Conservation (phyloP, 75 land plant genomes). For the Pinus tabuliformis region DNA sequence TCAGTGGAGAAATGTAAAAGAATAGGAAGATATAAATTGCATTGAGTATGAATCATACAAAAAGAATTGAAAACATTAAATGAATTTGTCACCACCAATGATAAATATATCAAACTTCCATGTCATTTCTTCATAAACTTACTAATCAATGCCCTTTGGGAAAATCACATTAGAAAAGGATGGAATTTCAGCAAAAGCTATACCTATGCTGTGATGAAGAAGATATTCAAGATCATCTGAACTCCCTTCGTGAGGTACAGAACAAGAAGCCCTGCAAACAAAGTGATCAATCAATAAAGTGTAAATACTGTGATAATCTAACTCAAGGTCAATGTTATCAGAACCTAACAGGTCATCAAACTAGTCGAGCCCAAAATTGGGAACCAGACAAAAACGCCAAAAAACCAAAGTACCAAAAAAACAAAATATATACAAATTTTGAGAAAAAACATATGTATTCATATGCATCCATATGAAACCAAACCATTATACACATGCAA, state of each 20-base stretch:
- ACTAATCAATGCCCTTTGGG: background rate
- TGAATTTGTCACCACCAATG: background rate
- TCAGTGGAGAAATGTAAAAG: background rate
- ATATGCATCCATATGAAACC: too few species aligned
- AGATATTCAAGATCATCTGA: background rate
- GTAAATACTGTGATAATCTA: background rate
- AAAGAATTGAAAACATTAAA: background rate
- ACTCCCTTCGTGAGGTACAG: background rate
- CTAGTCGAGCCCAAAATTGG: too few species aligned
- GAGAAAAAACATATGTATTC: too few species aligned
- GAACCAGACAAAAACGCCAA: too few species aligned
- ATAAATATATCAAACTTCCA: background rate
- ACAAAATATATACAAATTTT: too few species aligned
- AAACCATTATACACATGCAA: too few species aligned
- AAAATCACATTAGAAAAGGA: background rate
- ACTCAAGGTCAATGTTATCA: background rate
- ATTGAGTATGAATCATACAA: background rate
- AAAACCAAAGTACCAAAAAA: too few species aligned
- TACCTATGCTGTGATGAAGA: background rate
- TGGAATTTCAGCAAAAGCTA: background rate
- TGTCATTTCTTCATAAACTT: background rate
- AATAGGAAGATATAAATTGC: background rate
- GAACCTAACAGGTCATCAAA: too few species aligned
- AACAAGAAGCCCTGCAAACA: background rate
- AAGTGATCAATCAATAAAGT: background rate